Evolutionary conservation across 352 stramenopile species (phyloP).

Genomic region (Phytophthora pluvialis): DNA sequence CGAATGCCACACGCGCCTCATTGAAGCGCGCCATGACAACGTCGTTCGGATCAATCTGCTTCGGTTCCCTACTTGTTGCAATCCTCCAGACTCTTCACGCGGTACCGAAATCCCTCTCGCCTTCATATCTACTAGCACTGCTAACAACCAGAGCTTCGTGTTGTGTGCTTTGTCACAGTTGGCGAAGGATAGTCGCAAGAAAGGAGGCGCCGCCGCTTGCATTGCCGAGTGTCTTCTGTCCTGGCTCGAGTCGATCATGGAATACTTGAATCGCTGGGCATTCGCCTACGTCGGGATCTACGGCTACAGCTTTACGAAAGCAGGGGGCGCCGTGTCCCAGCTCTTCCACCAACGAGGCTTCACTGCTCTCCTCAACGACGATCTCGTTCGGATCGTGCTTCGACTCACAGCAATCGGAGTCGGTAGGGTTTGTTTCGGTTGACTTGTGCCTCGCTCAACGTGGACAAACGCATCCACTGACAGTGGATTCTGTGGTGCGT

Average conservation of each 20-base stretch:
- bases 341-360: conserved; percentile 92
- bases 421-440: conserved; percentile 29
- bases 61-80: conserved; percentile 92
- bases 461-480: background rate
- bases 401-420: conserved; percentile 82
- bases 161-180: conserved; percentile 25
- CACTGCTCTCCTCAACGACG: conserved; percentile 94
- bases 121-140: background rate
- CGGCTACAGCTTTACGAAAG: conserved; percentile 91
- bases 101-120: conserved; percentile 17
- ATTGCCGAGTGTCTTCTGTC: conserved; percentile 74
- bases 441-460: background rate
- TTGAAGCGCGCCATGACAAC: conserved; percentile 85
- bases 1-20: conserved; percentile 68
- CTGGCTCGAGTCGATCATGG: conserved; percentile 74
- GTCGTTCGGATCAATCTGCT: conserved; percentile 94
- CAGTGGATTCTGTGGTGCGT: background rate
- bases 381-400: conserved; percentile 90
- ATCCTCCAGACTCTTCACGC: conserved; percentile 87
- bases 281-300: conserved; percentile 94
- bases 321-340: conserved; percentile 88
- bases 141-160: background rate
- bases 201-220: conserved; percentile 64
- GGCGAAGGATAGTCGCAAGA: conserved; percentile 57
- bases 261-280: conserved; percentile 93